Base-by-base conservation (phyloP, 164 flowering plant species). In the Vitis riparia region DNA sequence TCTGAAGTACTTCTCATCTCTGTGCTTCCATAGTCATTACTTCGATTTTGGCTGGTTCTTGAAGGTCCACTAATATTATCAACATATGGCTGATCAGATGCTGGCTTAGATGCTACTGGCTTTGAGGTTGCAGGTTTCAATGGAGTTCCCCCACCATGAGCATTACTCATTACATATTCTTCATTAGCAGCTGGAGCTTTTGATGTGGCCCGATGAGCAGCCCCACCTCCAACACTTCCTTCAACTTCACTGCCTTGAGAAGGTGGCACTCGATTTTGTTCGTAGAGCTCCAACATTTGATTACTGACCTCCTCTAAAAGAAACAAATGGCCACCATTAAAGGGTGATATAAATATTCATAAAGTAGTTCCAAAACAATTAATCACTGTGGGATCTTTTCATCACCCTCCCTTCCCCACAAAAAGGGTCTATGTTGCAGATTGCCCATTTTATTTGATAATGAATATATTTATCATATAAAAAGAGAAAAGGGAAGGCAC, bases 261-360 rank as follows among this genome's bases (percentile, higher is more conserved):
- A 67, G 83, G 80, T 2, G 88, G 95, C 23, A 85, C 74, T 72
- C 89, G 77, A 77, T 96, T 93, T 77, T 96, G 99, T 74, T 96
- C 99, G 71, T 96, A 96, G 15, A 96, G 71, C 74, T 93, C 99
- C 82, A 96, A 68, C 98, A 96, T 93, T 78, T 96, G 99, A 79
- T 93, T 93, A 89, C 98, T 96, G 44, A 96, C 97, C 86, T 93
- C 97, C 86, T 93, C 99, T 96, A 92, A 79, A 78, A 81, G 44
- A 68, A 19, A 71, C 63, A 6, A 55, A 65, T 37, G 5, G 7
- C 44, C 44, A 37, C 44, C 44, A 37, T 37, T 37, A 37, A 37
- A 37, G 44, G 44, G 44, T 37, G 44, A 37, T 37, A 37, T 6
- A 37, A 37, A 37, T 6, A 37, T 37, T 37, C 44, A 37, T 6